Base-by-base conservation (phyloP, 495 filamentous ascomycete species). In the Hypoxylon lienhwacheense region DNA sequence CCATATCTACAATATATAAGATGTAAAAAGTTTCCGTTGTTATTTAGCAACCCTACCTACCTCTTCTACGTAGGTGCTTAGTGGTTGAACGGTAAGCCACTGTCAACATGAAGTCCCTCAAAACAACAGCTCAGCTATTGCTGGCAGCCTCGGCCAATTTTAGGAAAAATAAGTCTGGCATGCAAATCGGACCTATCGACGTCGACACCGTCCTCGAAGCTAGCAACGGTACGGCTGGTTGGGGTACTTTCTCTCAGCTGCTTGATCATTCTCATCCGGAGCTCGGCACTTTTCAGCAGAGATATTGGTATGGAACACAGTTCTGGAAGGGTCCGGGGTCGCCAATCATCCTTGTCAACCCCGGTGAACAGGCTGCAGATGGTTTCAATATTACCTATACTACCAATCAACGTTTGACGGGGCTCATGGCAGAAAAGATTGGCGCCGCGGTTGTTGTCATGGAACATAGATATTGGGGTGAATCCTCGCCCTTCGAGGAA, bases 391-490 rank as follows among this genome's bases (percentile, higher is more conserved):
- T 61, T 17, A 70, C 70, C 7, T 85, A 84, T 55, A 58, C 82
- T 16, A 76, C 72, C 19, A 83, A 74, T 52, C 56, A 63, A 25
- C 79, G 77, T n/a, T 54, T 82, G 14, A 78, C 77, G 4, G 81
- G 81, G 37, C 66, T 73, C 4, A 72, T 73, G 43, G 81, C 80
- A 1, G 63, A 83, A 61, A 73, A 78, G 54, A 71, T 83, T 25
- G 73, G 78, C 29, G 81, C 73, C 40, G 81, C 81, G 11, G 77
- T 79, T n/a, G 61, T 85, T 31, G 66, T 83, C 42, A 47, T 85
- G 40, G 81, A 85, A 62, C 81, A 81, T 59, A 71, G 80, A 46
- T 83, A 81, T 59, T 85, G 77, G 77, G 81, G 81, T n/a, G 69
- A 71, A 44, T 85, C 81, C 5, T 83, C 82, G 1, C 85, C 85